Base-by-base conservation (phyloP, 2,329 filamentous ascomycete species). In the Parafenestella ontariensis region DNA sequence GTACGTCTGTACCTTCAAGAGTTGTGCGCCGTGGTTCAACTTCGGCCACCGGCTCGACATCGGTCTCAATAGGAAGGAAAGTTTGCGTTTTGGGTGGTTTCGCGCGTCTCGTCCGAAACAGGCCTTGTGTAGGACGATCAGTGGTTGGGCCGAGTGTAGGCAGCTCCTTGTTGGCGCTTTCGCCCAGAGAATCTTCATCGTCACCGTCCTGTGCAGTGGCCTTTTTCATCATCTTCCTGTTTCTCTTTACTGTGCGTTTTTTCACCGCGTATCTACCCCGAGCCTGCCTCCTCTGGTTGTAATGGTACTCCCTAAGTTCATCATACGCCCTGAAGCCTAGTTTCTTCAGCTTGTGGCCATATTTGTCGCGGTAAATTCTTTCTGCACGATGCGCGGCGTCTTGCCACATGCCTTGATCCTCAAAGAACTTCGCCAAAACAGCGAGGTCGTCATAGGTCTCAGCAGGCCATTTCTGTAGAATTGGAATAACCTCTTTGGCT, bases 341-440 rank as follows among this genome's bases (percentile, higher is more conserved):
- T 20, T 83, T 82, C 58, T 84, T 84, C 20, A 70, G 78, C 34
- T 71, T 64, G 47, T 70, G 68, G 5, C 62, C 57, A 41, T 72
- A 77, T n/a, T 82, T 82, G 46, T 92, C 85, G 54, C 89, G 87
- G 54, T 92, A 85, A 1, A 92, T 92, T 66, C 91, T 87, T 66
- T 92, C 89, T 20, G 64, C 73, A 46, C 70, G 66, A 34, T 67
- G 57, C 52, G 66, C 62, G 31, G 73, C 71, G 43, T 71, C 70
- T 85, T 87, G 76, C 89, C 86, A 58, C 87, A 87, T 40, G 84
- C 84, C 59, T 83, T 86, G 59, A 56, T 73, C 71, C 71, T 96
- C 91, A 68, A 96, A 96, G 74, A 97, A 86, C 66, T 90, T 92
- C 11, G 91, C 91, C 9, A 97, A 81, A 65, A 91, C 86, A 26